Evolutionary conservation across 805 yeast species (phyloP), one percentile per base, ranked within the genome.

Genomic region (Saccharomycopsis olivae): DNA sequence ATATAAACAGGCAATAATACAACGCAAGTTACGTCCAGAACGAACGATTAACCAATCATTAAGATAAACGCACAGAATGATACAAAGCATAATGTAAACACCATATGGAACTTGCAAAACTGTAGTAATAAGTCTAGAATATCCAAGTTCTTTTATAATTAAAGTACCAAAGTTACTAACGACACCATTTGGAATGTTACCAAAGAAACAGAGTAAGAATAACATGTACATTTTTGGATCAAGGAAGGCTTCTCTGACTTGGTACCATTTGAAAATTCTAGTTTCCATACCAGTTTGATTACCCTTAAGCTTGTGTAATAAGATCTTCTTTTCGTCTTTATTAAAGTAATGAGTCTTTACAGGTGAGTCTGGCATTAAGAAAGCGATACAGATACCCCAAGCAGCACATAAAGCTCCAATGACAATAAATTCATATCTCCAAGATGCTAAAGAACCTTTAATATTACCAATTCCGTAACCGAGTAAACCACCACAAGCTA

Each of bases 371-470:
- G 79, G 79, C 21, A 75, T 45, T 43, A 65, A 66, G 31, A 68
- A 37, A 20, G 54, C 43, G 39, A 68, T 55, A 2, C 63, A 30
- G 13, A 66, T 34, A 9, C 76, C 78, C 15, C 68, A 47, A 3
- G 62, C 49, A 10, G 72, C 52, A 1, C 82, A 73, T 41, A 74
- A 59, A 13, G 61, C 51, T 3, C 86, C 86, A 32, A 69, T 60
- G 14, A 74, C 59, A 30, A 78, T 55, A 49, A 65, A 78, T 2
- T 72, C 49, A 13, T 69, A 49, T 51, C 67, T 68, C 82, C 83
- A 78, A 2, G 73, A 56, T 10, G 51, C 60, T 17, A 71, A 53
- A 23, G 60, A 42, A 10, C 46, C 53, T 47, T 65, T 54, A 2
- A 38, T 33, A 37, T 60, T 50, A 11, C 53, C 52, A 45, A 60